Percentiles rank a stretch among this genome's conserved stretches.
Conservation (phyloP, 2,329 filamentous ascomycete species). For the Pestalotiopsis sp. region DNA sequence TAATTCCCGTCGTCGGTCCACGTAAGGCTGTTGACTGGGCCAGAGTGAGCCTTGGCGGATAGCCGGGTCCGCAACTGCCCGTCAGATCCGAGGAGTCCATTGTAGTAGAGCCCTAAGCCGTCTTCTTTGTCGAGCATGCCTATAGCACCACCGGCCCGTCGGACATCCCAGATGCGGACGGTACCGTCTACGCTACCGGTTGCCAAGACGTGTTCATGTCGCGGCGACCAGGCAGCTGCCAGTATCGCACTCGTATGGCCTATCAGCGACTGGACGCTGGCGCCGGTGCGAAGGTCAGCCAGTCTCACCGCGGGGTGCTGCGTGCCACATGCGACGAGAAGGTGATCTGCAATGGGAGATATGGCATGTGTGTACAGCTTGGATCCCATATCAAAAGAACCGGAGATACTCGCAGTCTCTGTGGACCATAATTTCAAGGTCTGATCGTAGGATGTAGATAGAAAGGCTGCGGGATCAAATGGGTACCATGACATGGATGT, state of each 20-base stretch:
- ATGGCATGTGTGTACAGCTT: conserved; percentile 78
- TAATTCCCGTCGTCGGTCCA: conserved; percentile 82
- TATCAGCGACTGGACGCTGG: conserved; percentile 70
- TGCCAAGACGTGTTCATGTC: conserved; percentile 75
- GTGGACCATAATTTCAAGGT: conserved; percentile 76
- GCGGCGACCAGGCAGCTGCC: conserved; percentile 79
- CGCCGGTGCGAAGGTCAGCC: conserved; percentile 82
- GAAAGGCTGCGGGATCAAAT: conserved; percentile 74
- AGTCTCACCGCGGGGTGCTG: conserved; percentile 83
- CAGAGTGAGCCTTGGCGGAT: conserved; percentile 70
- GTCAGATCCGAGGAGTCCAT: conserved; percentile 35
- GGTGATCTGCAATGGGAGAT: conserved; percentile 70
- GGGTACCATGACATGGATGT: conserved; percentile 79
- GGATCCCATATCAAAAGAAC: conserved; percentile 67
- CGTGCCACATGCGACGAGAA: conserved; percentile 86
- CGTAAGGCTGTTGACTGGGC: conserved; percentile 79
- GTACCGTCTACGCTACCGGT: conserved; percentile 85
- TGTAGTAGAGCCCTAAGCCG: conserved; percentile 64
- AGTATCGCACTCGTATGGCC: conserved; percentile 70
- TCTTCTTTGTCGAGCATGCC: conserved; percentile 85
- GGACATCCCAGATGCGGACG: conserved; percentile 84
- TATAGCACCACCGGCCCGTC: conserved; percentile 74
- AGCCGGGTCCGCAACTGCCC: conserved; percentile 37
- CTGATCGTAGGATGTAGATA: conserved; percentile 78
- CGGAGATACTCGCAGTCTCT: conserved; percentile 59